phyloP scores from a whole-genome alignment of 345 rosid species.

The Carallia brachiata region DNA sequence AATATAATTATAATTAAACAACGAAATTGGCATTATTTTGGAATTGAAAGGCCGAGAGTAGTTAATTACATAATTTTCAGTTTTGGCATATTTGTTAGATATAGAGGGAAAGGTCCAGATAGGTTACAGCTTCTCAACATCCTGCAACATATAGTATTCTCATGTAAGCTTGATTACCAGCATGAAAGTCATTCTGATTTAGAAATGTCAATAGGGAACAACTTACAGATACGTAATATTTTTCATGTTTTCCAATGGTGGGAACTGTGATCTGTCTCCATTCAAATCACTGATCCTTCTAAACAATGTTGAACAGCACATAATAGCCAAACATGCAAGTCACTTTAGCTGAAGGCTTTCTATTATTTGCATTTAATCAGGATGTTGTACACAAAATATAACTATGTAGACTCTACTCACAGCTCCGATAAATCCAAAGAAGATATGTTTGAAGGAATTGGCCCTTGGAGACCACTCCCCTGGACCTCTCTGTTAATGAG shows the following conservation, averaged over 20 bases:
- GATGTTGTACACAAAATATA: not conserved
- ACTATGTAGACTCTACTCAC: conserved; percentile 4
- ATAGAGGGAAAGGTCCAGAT: not conserved
- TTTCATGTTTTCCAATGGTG: not conserved
- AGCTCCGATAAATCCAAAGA: conserved; percentile 7
- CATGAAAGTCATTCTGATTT: not conserved
- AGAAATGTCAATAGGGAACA: not conserved
- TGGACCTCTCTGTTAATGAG: conserved; percentile 14
- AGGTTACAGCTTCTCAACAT: conserved; percentile 18
- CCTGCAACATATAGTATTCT: conserved; percentile 5
- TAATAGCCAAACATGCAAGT: no score
- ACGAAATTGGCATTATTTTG: no score
- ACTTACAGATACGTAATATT: conserved; percentile 3
- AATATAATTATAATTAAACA: not conserved
- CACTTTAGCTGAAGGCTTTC: no score
- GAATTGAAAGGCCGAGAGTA: not conserved
- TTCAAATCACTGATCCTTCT: conserved; percentile 18
- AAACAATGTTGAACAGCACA: not conserved
- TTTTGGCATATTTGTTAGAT: not conserved
- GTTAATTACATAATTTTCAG: conserved; percentile 10
- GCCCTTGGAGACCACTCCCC: conserved; percentile 21
- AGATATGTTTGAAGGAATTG: conserved; percentile 15
- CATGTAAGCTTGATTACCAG: not conserved
- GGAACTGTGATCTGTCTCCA: conserved; percentile 16
- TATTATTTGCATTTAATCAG: no score